Evolutionary conservation across 2,329 filamentous ascomycete species (phyloP), one percentile per base, ranked within the genome.

Genomic region (Neopestalotiopsis sp.): DNA sequence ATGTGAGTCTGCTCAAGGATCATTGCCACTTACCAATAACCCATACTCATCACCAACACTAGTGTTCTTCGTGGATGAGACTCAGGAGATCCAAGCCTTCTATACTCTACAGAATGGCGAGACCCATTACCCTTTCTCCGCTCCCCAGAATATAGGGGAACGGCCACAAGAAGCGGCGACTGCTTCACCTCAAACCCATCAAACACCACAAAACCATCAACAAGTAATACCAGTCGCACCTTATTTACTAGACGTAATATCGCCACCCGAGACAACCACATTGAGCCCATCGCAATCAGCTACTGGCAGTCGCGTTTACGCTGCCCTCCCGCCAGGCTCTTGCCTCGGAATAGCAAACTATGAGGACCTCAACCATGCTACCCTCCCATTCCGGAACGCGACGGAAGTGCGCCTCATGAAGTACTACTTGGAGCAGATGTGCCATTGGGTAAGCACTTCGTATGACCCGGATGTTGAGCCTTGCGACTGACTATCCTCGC

Each of bases 51-150:
- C n/a, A 38, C 7, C 3, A 9, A 7, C 5, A 5, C 6, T 57
- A 66, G 64, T 66, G 9, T 66, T 57, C 45, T 66, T 66, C 14
- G 64, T 66, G 28, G 52, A 66, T 32, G 64, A 66, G 30, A 66
- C 64, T 7, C 42, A 66, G 7, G 64, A 66, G 42, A 20, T 66
- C 14, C 57, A 20, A 17, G 64, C 64, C 14, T 58, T 66, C 30
- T 66, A 66, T 20, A 66, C 64, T 57, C 14, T 66, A 12, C 30
- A 56, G 13, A 40, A 12, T 24, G 64, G 64, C 24, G 42, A 38
- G 10, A 66, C 28, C 10, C 52, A 45, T 28, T 66, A 66, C 14
- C 64, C 64, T 20, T 66, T 57, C 40, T 58, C 45, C 17, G 14
- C 49, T 5, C 13, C 28, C 6, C 34, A 14, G 20, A 17, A 42